Conservation (phyloP, 768 basidiomycete genomes). For the Psilocybe subaeruginosa region DNA sequence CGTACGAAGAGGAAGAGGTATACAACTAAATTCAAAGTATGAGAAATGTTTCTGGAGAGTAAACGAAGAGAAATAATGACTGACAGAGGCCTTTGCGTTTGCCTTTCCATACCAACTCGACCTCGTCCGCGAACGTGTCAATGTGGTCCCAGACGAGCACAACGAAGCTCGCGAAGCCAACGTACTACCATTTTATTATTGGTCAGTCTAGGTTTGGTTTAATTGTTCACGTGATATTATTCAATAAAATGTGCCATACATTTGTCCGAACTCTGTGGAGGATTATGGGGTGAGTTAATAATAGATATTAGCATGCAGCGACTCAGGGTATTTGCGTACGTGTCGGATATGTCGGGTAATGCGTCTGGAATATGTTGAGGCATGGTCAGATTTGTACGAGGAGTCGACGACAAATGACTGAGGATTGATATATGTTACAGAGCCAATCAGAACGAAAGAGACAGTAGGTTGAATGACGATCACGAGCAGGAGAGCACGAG, state of each 20-base stretch:
- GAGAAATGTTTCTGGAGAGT: background rate
- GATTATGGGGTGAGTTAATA: background rate
- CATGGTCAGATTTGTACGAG: conserved; percentile 4
- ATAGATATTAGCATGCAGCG: background rate
- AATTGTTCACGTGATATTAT: no score
- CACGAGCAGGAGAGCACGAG: no score
- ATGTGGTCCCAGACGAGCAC: conserved; percentile 60
- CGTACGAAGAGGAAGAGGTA: conserved; percentile 47
- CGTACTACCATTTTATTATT: conserved; percentile 34
- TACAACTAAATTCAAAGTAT: conserved; percentile 30
- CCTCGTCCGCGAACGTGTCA: conserved; percentile 54
- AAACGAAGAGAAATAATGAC: conserved; percentile 18
- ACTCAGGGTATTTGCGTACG: conserved; percentile 9
- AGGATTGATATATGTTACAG: no score
- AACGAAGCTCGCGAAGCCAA: conserved; percentile 55
- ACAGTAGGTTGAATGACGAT: background rate
- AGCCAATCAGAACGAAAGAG: no score
- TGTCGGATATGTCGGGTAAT: conserved; percentile 20
- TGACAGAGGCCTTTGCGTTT: conserved; percentile 45
- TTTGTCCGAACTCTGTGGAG: conserved; percentile 20
- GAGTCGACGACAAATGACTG: no score
- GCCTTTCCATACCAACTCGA: conserved; percentile 57
- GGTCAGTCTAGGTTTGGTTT: background rate
- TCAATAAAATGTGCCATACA: conserved; percentile 4
- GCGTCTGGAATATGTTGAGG: conserved; percentile 17